Evolutionary conservation across 495 filamentous ascomycete genomes (phyloP), one percentile per base, ranked within the genome.

Genomic region (Halenospora varia): DNA sequence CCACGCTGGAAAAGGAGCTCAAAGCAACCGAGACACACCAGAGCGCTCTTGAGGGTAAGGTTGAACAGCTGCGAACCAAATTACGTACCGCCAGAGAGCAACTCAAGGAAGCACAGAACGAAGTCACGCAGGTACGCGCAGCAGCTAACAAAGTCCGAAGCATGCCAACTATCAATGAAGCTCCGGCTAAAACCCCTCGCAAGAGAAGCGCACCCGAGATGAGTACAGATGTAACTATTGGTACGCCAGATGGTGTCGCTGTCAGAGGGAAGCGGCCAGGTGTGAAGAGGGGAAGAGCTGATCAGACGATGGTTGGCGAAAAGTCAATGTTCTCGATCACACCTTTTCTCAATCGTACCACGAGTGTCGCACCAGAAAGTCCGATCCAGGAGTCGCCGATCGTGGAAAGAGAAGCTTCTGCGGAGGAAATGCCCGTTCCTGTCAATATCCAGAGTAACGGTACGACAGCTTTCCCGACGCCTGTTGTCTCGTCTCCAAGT

Each of bases 321-420:
- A 96, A 96, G 69, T 96, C 91, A 0, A 83, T 78, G 18, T 97
- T 97, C 67, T 94, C 90, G 10, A 92, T 97, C 60, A 97, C 92
- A 1, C 92, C 92, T 0, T 95, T 92, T 70, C 73, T 97, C 25
- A 95, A 93, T 73, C 86, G 88, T 51, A 89, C 87, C 6, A 75
- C 80, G 42, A 86, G 76, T 62, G 71, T 77, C n/a, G 69, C 72
- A 9, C 70, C 71, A 40, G 77, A 78, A 39, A 75, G 75, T 45
- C 68, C 77, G 11, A 42, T 3, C 10, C 20, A 51, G 13, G 51
- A 53, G 19, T 3, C 24, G 4, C 51, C 49, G 11, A 4, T 22
- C 13, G 51, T 54, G 45, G 20, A n/a, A 25, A 50, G 18, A 46
- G 55, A 55, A 18, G 24, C 10, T 25, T 15, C 35, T 1, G 25